phyloP scores from a whole-genome alignment of 345 rosid genomes.

The Syzygium aromaticum region DNA sequence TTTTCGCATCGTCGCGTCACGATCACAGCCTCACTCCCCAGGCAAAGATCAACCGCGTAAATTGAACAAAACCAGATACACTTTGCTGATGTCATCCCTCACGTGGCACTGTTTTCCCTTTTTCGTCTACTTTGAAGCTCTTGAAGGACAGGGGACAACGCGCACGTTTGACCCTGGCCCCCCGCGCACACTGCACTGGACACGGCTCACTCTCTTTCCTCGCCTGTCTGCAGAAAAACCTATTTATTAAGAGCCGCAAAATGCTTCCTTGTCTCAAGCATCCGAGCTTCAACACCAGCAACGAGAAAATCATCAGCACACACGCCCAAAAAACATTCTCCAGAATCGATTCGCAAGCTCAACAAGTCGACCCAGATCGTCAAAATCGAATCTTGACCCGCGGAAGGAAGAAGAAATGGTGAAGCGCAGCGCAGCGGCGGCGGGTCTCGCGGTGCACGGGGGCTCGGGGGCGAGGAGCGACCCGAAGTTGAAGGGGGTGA shows the following conservation, averaged over 20 bases:
- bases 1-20: neutral
- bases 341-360: neutral
- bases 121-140: neutral
- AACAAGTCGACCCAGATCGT: neutral
- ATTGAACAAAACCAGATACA: rapidly evolving
- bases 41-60: neutral
- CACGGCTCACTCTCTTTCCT: neutral
- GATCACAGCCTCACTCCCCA: neutral
- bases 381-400: neutral
- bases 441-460: neutral
- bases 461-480: neutral
- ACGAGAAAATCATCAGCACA: neutral
- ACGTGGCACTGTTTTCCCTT: neutral
- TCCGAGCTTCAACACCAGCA: neutral
- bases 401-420: neutral
- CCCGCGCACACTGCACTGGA: neutral
- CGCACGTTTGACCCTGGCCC: neutral
- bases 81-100: neutral
- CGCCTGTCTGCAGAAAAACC: neutral
- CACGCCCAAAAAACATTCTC: neutral
- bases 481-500: constrained; percentile 8
- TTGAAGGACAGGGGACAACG: neutral
- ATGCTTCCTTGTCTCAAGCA: neutral
- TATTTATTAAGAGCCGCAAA: constrained; percentile 1
- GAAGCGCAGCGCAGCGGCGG: neutral